These are phyloP conservation scores for Abrus precatorius DNA, from an alignment of 306 rosid genomes.

Conservation along the genomic window DNA sequence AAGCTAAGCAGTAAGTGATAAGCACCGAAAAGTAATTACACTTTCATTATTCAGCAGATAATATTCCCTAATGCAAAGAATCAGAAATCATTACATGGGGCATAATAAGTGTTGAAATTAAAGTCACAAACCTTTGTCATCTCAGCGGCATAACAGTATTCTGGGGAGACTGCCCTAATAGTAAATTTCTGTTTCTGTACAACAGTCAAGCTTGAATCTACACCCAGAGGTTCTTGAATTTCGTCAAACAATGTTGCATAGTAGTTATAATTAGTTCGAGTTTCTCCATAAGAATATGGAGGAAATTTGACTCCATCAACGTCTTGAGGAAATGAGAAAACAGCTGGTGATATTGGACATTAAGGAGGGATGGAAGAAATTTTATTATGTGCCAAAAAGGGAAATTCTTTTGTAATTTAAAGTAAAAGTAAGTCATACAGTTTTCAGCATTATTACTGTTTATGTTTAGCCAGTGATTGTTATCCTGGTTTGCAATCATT, in stretches of 20 bases:
- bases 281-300: slow-evolving; percentile 55
- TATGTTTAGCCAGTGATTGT: slow-evolving; percentile 57
- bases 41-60: slow-evolving; percentile 32
- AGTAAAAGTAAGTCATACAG: slow-evolving; percentile 56
- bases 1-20: background rate
- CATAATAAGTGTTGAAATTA: slow-evolving; percentile 33
- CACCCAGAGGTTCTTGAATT: slow-evolving; percentile 58
- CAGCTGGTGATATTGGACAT: slow-evolving; percentile 60
- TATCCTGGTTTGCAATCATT: slow-evolving; percentile 58
- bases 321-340: slow-evolving; percentile 51
- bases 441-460: slow-evolving; percentile 52
- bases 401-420: slow-evolving; percentile 31
- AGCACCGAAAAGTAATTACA: slow-evolving; percentile 37
- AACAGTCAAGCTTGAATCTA: slow-evolving; percentile 63
- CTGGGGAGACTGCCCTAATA: slow-evolving; percentile 82
- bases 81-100: slow-evolving; percentile 39
- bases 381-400: slow-evolving; percentile 34
- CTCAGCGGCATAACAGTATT: slow-evolving; percentile 80
- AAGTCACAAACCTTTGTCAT: slow-evolving; percentile 72
- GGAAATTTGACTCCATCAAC: slow-evolving; percentile 47
- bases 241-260: slow-evolving; percentile 55
- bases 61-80: slow-evolving; percentile 23
- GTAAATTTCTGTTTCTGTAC: slow-evolving; percentile 78
- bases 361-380: slow-evolving; percentile 51
- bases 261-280: slow-evolving; percentile 57